These are phyloP conservation scores for Biancaea sappan DNA, from an alignment of 306 rosid species.

Conservation along the genomic window DNA sequence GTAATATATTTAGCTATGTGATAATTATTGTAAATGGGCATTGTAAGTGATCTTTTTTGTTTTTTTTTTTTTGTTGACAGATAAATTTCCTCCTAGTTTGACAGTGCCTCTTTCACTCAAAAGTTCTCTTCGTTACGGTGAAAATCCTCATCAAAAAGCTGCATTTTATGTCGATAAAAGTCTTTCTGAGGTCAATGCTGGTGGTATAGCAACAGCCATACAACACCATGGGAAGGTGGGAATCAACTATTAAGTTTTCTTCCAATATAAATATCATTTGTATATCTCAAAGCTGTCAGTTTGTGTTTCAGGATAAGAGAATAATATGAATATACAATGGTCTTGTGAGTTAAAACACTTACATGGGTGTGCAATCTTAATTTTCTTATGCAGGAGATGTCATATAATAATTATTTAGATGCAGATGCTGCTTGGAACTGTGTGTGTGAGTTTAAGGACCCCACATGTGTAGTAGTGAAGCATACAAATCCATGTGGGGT, in stretches of 20 bases:
- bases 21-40: neutral
- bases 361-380: neutral
- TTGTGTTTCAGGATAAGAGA: slow-evolving; percentile 20
- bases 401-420: slow-evolving; percentile 88
- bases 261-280: slow-evolving; percentile 22
- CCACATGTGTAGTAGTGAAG: slow-evolving; percentile 89
- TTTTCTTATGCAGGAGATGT: slow-evolving; percentile 78
- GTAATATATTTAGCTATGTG: slow-evolving; percentile 7
- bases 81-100: slow-evolving; percentile 80
- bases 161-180: slow-evolving; percentile 85
- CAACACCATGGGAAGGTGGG: slow-evolving; percentile 94
- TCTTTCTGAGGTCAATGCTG: slow-evolving; percentile 76
- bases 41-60: slow-evolving; percentile 31
- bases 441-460: slow-evolving; percentile 74
- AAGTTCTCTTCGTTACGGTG: slow-evolving; percentile 87
- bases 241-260: slow-evolving; percentile 15
- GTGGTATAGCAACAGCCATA: slow-evolving; percentile 92
- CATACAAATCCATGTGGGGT: slow-evolving; percentile 97
- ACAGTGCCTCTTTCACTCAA: slow-evolving; percentile 68
- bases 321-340: neutral
- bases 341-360: neutral
- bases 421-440: slow-evolving; percentile 99
- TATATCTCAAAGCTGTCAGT: slow-evolving; percentile 7
- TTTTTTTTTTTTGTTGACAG: slow-evolving; percentile 41
- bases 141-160: slow-evolving; percentile 94